phyloP scores from a whole-genome alignment of 2,329 filamentous ascomycete species.

The Pseudocercospora fuligena region DNA sequence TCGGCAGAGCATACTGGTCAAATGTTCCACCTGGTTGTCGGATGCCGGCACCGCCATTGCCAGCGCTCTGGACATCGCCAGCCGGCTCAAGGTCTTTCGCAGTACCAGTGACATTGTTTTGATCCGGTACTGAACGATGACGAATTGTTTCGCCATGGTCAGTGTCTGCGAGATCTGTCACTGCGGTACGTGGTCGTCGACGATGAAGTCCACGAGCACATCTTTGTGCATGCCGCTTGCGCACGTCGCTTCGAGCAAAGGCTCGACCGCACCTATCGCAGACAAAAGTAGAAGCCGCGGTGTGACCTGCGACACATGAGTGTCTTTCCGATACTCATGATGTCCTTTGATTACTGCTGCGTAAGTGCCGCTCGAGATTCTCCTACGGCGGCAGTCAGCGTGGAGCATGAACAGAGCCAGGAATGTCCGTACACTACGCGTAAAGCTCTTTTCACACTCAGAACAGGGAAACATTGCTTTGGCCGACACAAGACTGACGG shows the following conservation, averaged over 20 bases:
- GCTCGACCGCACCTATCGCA: constrained; percentile 1
- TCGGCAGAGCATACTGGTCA: background rate
- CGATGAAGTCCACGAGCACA: constrained; percentile 11
- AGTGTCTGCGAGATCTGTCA: background rate
- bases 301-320: constrained; percentile 1
- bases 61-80: background rate
- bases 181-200: background rate
- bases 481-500: background rate
- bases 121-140: background rate
- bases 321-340: background rate
- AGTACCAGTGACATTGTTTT: background rate
- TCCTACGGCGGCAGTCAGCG: background rate
- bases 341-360: constrained; percentile 1
- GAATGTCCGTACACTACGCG: constrained; percentile 1
- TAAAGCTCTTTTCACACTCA: constrained; percentile 4
- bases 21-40: background rate
- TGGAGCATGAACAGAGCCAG: background rate
- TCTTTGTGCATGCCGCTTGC: constrained; percentile 6
- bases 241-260: constrained; percentile 9
- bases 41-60: background rate
- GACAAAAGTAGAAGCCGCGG: background rate
- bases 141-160: background rate
- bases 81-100: background rate
- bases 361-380: constrained; percentile 13
- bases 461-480: background rate